Percentiles rank a stretch among this genome's conserved stretches.
Conservation (phyloP, 805 yeast genomes). For the Scheffersomyces lignosus region DNA sequence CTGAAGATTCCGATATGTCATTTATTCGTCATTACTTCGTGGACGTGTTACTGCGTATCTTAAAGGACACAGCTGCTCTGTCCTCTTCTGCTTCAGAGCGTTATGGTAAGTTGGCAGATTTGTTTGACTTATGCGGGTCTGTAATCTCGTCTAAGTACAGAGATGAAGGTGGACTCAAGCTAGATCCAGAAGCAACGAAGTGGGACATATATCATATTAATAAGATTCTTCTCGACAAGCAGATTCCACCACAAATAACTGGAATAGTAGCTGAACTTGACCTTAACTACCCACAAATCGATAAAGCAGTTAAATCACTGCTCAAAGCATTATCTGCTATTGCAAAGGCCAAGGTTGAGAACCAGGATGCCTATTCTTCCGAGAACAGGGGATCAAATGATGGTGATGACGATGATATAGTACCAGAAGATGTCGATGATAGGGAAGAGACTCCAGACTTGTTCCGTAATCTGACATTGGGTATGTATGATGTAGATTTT, state of each 20-base stretch:
- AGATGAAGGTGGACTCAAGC: slow-evolving; percentile 42
- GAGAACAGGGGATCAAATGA: slow-evolving; percentile 54
- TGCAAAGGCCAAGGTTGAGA: slow-evolving; percentile 56
- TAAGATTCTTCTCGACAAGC: slow-evolving; percentile 66
- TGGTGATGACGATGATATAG: slow-evolving; percentile 37
- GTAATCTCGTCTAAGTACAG: slow-evolving; percentile 44
- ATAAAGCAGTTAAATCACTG: slow-evolving; percentile 55
- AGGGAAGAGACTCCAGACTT: slow-evolving; percentile 79
- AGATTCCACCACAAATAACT: slow-evolving; percentile 57
- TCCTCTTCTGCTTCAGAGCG: slow-evolving; percentile 37
- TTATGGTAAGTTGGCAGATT: slow-evolving; percentile 56
- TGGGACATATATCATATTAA: slow-evolving; percentile 66
- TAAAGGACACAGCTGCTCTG: slow-evolving; percentile 47
- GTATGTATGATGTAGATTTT: slow-evolving; percentile 87
- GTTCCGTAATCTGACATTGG: slow-evolving; percentile 84
- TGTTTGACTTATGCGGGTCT: slow-evolving; percentile 50
- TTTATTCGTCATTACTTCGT: slow-evolving; percentile 72
- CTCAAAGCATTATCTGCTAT: slow-evolving; percentile 59
- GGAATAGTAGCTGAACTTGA: slow-evolving; percentile 65
- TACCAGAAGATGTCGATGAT: slow-evolving; percentile 52
- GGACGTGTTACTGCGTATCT: slow-evolving; percentile 63
- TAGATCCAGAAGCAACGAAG: slow-evolving; percentile 48
- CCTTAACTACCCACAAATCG: slow-evolving; percentile 68
- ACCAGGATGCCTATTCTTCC: slow-evolving; percentile 58
- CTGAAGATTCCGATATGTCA: slow-evolving; percentile 66